Evolutionary conservation across 2,329 filamentous ascomycete species (phyloP).

Genomic region (Paraphoma chrysanthemicola): DNA sequence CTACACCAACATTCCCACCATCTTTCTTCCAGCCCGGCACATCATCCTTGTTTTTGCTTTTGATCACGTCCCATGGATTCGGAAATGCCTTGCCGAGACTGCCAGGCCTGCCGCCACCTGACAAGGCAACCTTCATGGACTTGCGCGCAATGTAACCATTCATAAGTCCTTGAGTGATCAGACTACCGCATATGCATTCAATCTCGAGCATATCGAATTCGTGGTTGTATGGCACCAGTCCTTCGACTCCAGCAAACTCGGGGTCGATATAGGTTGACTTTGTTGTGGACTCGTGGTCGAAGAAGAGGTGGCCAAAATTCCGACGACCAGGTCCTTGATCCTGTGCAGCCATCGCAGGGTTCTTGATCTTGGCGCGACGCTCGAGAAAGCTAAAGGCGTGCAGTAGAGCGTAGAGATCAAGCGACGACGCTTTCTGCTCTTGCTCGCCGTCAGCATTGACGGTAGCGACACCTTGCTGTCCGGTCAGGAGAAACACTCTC

Average conservation of each 20-base stretch:
- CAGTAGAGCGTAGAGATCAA: conserved; percentile 75
- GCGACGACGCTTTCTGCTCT: conserved; percentile 56
- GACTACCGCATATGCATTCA: conserved; percentile 77
- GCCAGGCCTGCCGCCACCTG: conserved; percentile 68
- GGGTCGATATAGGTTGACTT: conserved; percentile 50
- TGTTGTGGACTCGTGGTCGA: conserved; percentile 58
- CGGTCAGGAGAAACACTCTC: conserved; percentile 78
- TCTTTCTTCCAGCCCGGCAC: conserved; percentile 78
- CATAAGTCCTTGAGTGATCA: conserved; percentile 81
- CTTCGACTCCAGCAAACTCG: conserved; percentile 52
- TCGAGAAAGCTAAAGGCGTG: conserved; percentile 71
- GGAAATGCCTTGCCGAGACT: conserved; percentile 77
- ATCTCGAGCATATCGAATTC: conserved; percentile 67
- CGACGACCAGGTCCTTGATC: conserved; percentile 43
- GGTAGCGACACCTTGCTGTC: conserved; percentile 63
- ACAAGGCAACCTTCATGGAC: conserved; percentile 79
- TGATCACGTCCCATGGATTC: conserved; percentile 72
- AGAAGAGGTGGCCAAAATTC: conserved; percentile 54
- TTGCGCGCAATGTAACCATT: conserved; percentile 84
- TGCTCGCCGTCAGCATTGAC: conserved; percentile 54
- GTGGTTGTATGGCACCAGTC: conserved; percentile 35
- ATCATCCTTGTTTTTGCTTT: conserved; percentile 64
- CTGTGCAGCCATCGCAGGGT: conserved; percentile 33
- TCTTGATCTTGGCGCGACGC: conserved; percentile 50
- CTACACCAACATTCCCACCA: conserved; percentile 37